Conservation (phyloP, 1,284 basidiomycete genomes). For the Irpex rosettiformis region DNA sequence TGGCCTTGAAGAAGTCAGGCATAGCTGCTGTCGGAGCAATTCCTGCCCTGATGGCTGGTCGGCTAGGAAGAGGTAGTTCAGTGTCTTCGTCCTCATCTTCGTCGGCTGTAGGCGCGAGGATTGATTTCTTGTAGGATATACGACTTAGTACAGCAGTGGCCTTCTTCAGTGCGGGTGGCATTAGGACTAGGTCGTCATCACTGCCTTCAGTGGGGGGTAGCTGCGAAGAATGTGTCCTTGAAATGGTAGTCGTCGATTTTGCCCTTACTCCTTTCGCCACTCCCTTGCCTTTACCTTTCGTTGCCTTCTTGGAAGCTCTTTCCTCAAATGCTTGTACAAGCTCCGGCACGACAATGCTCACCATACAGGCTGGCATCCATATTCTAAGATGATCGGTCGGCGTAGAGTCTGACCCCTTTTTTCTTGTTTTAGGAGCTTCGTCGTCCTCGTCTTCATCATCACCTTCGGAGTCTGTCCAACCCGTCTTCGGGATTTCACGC, state of each 20-base stretch:
- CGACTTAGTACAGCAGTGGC: not conserved
- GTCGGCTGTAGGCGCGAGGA: not conserved
- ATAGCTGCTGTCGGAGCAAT: slow-evolving; percentile 3
- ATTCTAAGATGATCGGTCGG: slow-evolving; percentile 54
- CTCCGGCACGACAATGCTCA: slow-evolving; percentile 58
- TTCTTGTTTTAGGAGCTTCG: slow-evolving; percentile 28
- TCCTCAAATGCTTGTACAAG: slow-evolving; percentile 62
- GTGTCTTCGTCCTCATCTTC: not conserved
- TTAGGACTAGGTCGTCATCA: not conserved
- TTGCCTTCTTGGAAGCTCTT: slow-evolving; percentile 47
- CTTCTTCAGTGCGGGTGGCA: not conserved
- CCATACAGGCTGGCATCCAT: slow-evolving; percentile 77
- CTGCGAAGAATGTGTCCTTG: too few species aligned
- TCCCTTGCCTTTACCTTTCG: not conserved
- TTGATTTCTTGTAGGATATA: not conserved
- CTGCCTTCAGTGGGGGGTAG: too few species aligned
- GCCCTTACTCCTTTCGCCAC: too few species aligned
- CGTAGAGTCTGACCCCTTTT: slow-evolving; percentile 37
- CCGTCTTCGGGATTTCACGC: slow-evolving; percentile 43
- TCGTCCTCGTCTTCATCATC: slow-evolving; percentile 31
- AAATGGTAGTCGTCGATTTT: too few species aligned
- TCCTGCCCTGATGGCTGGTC: not conserved
- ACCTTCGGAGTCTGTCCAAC: slow-evolving; percentile 32
- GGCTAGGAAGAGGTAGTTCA: too few species aligned
- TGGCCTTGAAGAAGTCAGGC: slow-evolving; percentile 10